phyloP scores from a whole-genome alignment of 306 rosid genomes.

The Aeschynomene evenia region DNA sequence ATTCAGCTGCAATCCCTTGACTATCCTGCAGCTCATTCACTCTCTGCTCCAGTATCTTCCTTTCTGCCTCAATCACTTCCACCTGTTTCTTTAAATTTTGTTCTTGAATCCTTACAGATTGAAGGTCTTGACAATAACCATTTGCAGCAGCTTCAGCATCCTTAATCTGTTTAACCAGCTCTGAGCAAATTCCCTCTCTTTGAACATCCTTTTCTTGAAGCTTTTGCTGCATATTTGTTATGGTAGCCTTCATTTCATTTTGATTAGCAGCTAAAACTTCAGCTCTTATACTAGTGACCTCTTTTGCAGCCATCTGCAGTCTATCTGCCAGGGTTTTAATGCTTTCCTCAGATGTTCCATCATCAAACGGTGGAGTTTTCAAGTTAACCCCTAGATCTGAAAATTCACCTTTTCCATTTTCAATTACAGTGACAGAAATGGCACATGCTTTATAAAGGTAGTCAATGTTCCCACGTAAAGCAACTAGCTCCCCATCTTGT shows the following conservation, averaged over 20 bases:
- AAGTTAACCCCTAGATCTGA: conserved; percentile 30
- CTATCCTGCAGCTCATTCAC: conserved; percentile 56
- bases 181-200: conserved; percentile 76
- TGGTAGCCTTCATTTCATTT: conserved; percentile 71
- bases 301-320: conserved; percentile 60
- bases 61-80: conserved; percentile 55
- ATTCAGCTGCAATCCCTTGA: conserved; percentile 51
- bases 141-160: conserved; percentile 72
- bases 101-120: conserved; percentile 57
- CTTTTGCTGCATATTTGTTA: conserved; percentile 74
- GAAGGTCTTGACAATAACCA: conserved; percentile 62
- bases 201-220: conserved; percentile 94
- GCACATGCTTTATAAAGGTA: conserved; percentile 69
- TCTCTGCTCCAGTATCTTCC: conserved; percentile 57
- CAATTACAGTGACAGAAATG: conserved; percentile 52
- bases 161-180: conserved; percentile 84
- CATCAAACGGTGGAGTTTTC: conserved; percentile 23
- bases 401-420: conserved; percentile 51
- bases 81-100: conserved; percentile 58
- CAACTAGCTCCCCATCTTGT: conserved; percentile 55
- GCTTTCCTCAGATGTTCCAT: conserved; percentile 55
- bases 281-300: conserved; percentile 57
- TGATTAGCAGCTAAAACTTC: conserved; percentile 57
- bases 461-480: conserved; percentile 51
- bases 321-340: conserved; percentile 61